Percentiles rank a stretch among this genome's conserved stretches.
Evolutionary conservation across 2,329 filamentous ascomycete species (phyloP).

Genomic region (Trichophyton rubrum): DNA sequence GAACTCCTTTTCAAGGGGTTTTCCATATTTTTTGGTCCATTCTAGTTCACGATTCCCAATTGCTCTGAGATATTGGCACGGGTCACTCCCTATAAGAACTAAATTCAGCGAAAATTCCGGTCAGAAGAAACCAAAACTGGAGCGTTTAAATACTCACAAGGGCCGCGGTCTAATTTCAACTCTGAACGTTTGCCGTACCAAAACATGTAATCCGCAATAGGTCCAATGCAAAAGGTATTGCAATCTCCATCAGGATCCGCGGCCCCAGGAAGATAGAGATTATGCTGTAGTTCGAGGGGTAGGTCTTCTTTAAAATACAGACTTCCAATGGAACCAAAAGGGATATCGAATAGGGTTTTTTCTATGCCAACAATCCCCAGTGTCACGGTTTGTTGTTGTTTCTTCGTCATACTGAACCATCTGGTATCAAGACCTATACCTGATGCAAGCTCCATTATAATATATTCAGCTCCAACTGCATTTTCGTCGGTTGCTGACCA

Average conservation of each 20-base stretch:
- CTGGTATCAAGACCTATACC: constrained; percentile 13
- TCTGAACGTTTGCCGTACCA: constrained; percentile 16
- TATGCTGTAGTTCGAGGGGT: constrained; percentile 7
- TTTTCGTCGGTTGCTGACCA: constrained; percentile 17
- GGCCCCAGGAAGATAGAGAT: constrained; percentile 8
- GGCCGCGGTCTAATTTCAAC: constrained; percentile 16
- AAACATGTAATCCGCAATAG: constrained; percentile 19
- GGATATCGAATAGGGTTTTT: constrained; percentile 13
- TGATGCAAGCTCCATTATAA: constrained; percentile 16
- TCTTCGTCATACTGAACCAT: constrained; percentile 15
- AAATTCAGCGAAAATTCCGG: neutral
- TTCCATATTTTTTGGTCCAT: constrained; percentile 14
- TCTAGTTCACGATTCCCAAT: constrained; percentile 15
- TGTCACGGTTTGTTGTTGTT: constrained; percentile 11
- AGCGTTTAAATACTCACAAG: constrained; percentile 15
- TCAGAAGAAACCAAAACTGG: neutral
- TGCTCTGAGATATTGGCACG: constrained; percentile 12
- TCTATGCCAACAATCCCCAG: constrained; percentile 17
- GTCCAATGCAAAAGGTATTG: constrained; percentile 14
- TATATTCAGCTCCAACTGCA: constrained; percentile 18
- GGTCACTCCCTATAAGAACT: constrained; percentile 4
- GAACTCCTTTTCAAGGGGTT: constrained; percentile 15
- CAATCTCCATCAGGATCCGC: constrained; percentile 5
- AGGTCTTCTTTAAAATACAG: constrained; percentile 16
- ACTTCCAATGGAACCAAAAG: constrained; percentile 16